Conservation (phyloP, 108 stramenopile genomes). For the Discostella stelligeroides region DNA sequence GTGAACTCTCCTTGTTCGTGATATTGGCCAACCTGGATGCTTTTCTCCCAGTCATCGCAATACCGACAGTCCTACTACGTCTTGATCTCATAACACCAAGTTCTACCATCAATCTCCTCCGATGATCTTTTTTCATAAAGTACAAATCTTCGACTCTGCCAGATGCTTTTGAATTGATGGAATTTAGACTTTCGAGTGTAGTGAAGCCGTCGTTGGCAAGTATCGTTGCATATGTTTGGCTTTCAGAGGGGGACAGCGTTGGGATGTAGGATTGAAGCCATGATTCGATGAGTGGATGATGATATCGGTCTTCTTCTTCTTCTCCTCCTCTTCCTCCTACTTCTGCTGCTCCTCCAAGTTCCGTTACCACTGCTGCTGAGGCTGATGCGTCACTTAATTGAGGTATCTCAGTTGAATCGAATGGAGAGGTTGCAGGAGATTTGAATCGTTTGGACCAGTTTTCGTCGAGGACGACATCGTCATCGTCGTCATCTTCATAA, state of each 20-base stretch:
- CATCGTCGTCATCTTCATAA: too few species aligned
- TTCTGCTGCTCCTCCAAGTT: too few species aligned
- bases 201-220: conserved; percentile 3
- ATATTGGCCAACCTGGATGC: not conserved
- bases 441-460: too few species aligned
- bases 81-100: not conserved
- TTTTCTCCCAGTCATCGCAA: not conserved
- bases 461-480: too few species aligned
- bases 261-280: conserved; percentile 9
- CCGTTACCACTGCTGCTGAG: too few species aligned
- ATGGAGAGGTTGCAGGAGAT: too few species aligned
- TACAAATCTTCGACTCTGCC: conserved; percentile 9
- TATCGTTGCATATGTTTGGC: not conserved
- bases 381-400: too few species aligned
- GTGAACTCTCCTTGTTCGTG: too few species aligned
- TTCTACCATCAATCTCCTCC: conserved; percentile 5
- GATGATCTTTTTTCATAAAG: conserved; percentile 15
- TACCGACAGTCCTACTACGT: not conserved
- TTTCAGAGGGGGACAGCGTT: not conserved
- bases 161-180: not conserved
- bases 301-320: too few species aligned
- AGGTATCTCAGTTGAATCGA: too few species aligned
- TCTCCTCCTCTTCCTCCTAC: too few species aligned
- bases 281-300: not conserved
- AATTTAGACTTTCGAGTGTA: conserved; percentile 4